Base-by-base conservation (phyloP, 805 yeast species). In the Candida krabiensis region DNA sequence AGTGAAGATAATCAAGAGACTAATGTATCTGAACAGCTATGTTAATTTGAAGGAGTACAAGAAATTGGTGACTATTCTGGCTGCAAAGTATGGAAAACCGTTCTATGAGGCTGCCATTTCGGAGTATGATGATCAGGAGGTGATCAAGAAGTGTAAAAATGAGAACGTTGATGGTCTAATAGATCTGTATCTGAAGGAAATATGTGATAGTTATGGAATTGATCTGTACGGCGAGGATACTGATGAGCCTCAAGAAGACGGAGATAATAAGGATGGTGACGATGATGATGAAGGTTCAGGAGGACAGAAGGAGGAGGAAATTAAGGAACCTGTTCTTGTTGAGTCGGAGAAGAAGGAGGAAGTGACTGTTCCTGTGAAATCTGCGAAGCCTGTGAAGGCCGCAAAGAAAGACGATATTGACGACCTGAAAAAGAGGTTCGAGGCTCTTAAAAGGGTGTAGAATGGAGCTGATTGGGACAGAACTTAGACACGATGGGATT, bases 401-500 rank as follows among this genome's bases (percentile, higher is more conserved):
- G 19, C 24, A 13, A 46, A 43, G 19, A 29, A 42, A 1, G 39
- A 35, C 37, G 59, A 49, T n/a, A 44, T 60, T 6, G 63, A 59
- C 28, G 63, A 56, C 19, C 41, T 60, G n/a, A 60, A 58, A 34
- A 42, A 55, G 30, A 30, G 65, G 15, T 59, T 60, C 34, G 53
- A 55, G 15, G 61, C 63, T 5, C 45, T 89, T 46, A 85, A 80
- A 45, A 69, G 73, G 37, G 19, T 46, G n/a, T 58, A 40, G 37
- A 5, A 8, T 26, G 9, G 15, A 18, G n/a, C n/a, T n/a, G n/a
- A n/a, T n/a, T n/a, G n/a, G n/a, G n/a, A n/a, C n/a, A n/a, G n/a
- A n/a, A n/a, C n/a, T n/a, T n/a, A n/a, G n/a, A n/a, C n/a, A n/a
- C n/a, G n/a, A n/a, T n/a, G n/a, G n/a, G n/a, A n/a, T n/a, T n/a